These are phyloP conservation scores for Suhomyces vadensis DNA, from an alignment of 805 yeast species.

Conservation along the genomic window DNA sequence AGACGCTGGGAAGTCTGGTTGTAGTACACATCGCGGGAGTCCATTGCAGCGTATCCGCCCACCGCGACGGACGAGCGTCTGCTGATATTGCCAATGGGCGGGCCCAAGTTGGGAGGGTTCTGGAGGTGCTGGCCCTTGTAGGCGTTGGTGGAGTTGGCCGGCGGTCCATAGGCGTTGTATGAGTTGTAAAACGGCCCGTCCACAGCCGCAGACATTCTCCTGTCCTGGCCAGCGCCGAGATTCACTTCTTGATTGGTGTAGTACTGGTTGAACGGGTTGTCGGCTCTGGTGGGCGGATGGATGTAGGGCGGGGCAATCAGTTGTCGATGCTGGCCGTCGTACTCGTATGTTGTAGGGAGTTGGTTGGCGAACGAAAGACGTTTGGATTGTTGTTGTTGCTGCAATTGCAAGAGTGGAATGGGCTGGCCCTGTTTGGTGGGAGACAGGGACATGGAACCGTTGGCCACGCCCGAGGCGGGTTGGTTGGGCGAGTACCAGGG, in stretches of 20 bases:
- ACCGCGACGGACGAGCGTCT: constrained; percentile 26
- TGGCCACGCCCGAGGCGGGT: constrained; percentile 9
- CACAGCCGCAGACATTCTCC: constrained; percentile 42
- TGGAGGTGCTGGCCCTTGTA: constrained; percentile 13
- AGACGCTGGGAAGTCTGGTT: constrained; percentile 15
- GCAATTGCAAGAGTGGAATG: constrained; percentile 26
- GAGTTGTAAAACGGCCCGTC: constrained; percentile 26
- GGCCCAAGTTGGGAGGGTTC: constrained; percentile 12
- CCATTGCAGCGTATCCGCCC: constrained; percentile 5
- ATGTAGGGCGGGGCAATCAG: constrained; percentile 28
- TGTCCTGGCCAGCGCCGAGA: constrained; percentile 26
- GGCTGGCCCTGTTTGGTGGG: constrained; percentile 28
- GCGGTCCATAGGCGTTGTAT: constrained; percentile 14
- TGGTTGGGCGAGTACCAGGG: constrained; percentile 42
- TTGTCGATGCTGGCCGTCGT: constrained; percentile 26
- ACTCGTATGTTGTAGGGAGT: constrained; percentile 53
- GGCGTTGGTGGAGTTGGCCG: constrained; percentile 4
- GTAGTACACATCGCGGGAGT: constrained; percentile 13
- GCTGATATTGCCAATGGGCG: constrained; percentile 10
- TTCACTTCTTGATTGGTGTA: constrained; percentile 40
- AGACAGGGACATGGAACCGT: constrained; percentile 18
- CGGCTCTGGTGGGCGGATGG: constrained; percentile 47
- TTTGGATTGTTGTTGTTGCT: constrained; percentile 27
- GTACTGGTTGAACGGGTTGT: constrained; percentile 46
- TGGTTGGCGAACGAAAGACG: constrained; percentile 44